Evolutionary conservation across 371 early-diverging fungal genomes (phyloP), one percentile per base, ranked within the genome.

Genomic region (Rhizopus delemar): DNA sequence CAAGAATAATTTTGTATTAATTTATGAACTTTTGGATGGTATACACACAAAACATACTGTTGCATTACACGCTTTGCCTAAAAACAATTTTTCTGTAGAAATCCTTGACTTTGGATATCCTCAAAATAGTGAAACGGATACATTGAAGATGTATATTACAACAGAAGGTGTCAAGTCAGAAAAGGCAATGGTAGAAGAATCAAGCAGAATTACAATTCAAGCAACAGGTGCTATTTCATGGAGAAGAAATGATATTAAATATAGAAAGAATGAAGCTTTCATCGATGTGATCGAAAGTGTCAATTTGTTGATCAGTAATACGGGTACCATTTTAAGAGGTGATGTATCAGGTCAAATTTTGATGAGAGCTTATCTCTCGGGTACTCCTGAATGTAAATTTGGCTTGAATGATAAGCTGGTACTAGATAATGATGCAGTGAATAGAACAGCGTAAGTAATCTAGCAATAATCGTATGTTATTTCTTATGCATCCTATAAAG

Each of bases 331-430:
- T 3, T 77, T 94, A 16, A 80, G 91, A 36, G 78, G 91, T 5
- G 92, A 93, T 71, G 92, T 90, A 4, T 83, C 90, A 5, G 93
- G 94, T 3, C 89, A 90, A 67, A 86, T 94, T 54, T 64, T 96
- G 74, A 96, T 98, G 97, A 90, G 93, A 69, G 93, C 93, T 57
- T 97, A 92, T 71, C 78, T 99, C 62, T 91, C 89, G 34, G 99
- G 99, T 28, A 98, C 97, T 90, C 99, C 99, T 13, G 99, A 99
- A 69, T 87, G 97, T 60, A 87, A 97, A 38, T 86, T 99, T 57
- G 99, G 99, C 1, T 68, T 94, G 41, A 94, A 94, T 64, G 95
- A 94, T 65, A 87, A 87, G 51, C 75, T 94, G 9, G 63, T 91
- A 32, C 67, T 92, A 33, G 92, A 91, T 52, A 88, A 89, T 55